Conservation (phyloP, 805 yeast genomes). For the Helenozyma baotianmanensis region DNA sequence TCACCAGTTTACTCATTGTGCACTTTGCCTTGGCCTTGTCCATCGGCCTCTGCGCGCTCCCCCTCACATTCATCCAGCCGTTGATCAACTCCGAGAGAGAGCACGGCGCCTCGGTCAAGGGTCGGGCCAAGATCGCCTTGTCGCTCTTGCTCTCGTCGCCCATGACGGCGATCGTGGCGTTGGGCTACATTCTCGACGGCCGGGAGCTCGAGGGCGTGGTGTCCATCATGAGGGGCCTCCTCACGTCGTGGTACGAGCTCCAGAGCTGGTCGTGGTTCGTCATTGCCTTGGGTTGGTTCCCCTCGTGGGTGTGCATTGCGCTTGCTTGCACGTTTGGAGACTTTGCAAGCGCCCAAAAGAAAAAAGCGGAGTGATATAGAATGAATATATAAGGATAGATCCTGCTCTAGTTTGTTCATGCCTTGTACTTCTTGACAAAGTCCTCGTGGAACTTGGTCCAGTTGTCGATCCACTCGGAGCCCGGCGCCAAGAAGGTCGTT, state of each 20-base stretch:
- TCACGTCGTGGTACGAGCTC: slow-evolving; percentile 61
- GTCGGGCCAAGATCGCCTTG: slow-evolving; percentile 24
- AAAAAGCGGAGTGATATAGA: slow-evolving; percentile 5
- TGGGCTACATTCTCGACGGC: slow-evolving; percentile 24
- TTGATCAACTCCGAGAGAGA: slow-evolving; percentile 15
- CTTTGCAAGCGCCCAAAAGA: slow-evolving; percentile 10
- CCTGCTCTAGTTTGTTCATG: no score
- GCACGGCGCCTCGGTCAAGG: slow-evolving; percentile 5
- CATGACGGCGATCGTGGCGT: slow-evolving; percentile 24
- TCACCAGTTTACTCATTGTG: slow-evolving; percentile 71
- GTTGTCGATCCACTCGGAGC: slow-evolving; percentile 75
- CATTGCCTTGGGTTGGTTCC: slow-evolving; percentile 71
- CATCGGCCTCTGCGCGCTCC: slow-evolving; percentile 68
- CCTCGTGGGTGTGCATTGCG: slow-evolving; percentile 60
- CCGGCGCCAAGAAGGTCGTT: slow-evolving; percentile 96
- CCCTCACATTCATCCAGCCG: slow-evolving; percentile 59
- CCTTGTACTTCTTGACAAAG: slow-evolving; percentile 56
- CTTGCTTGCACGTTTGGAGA: slow-evolving; percentile 28
- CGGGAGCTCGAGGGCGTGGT: slow-evolving; percentile 28
- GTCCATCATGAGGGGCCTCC: slow-evolving; percentile 46
- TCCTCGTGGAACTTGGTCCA: slow-evolving; percentile 77
- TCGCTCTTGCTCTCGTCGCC: slow-evolving; percentile 51
- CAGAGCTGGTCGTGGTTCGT: slow-evolving; percentile 87
- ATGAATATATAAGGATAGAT: no score
- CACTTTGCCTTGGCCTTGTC: slow-evolving; percentile 78